Evolutionary conservation across 345 rosid genomes (phyloP).

Genomic region (Nasturtium officinale): DNA sequence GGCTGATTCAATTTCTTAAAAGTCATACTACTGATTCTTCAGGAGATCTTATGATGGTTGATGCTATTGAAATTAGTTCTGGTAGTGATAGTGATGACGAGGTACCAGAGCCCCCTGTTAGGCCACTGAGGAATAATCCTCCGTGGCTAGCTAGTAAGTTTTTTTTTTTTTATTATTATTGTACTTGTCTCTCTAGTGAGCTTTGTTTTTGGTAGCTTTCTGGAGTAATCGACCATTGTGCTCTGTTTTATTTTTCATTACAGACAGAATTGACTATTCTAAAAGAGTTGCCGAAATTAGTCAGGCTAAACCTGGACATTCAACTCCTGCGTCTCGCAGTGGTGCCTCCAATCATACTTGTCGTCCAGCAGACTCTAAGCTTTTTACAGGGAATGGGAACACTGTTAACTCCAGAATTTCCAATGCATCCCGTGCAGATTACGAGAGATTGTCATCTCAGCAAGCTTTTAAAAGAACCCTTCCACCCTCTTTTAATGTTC

Average conservation of each 20-base stretch:
- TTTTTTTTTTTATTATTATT: not conserved
- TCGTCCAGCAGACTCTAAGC: conserved; percentile 45
- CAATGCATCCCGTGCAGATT: conserved; percentile 50
- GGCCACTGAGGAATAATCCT: conserved; percentile 19
- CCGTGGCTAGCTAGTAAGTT: conserved; percentile 31
- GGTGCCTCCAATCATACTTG: conserved; percentile 32
- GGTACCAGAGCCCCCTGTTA: conserved; percentile 18
- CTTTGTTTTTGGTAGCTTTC: conserved; percentile 11
- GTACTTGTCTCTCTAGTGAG: not conserved
- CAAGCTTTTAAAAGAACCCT: conserved; percentile 70
- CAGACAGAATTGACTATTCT: conserved; percentile 16
- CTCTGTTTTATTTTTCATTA: not conserved
- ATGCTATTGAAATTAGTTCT: conserved; percentile 43
- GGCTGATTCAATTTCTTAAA: conserved; percentile 34
- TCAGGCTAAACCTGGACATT: conserved; percentile 27
- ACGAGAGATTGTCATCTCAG: conserved; percentile 64
- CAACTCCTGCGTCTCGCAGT: conserved; percentile 27
- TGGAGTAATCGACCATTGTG: not conserved
- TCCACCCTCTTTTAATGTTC: conserved; percentile 54
- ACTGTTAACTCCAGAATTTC: conserved; percentile 56
- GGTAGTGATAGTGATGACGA: conserved; percentile 32
- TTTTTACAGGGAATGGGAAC: conserved; percentile 47
- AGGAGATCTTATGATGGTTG: conserved; percentile 24
- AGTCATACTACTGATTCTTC: conserved; percentile 21
- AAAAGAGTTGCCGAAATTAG: not conserved